A percentile compares a stretch with the other conserved stretches of the same genome.
phyloP scores from a whole-genome alignment of 208 protist species.

The Phytomonas francai region DNA sequence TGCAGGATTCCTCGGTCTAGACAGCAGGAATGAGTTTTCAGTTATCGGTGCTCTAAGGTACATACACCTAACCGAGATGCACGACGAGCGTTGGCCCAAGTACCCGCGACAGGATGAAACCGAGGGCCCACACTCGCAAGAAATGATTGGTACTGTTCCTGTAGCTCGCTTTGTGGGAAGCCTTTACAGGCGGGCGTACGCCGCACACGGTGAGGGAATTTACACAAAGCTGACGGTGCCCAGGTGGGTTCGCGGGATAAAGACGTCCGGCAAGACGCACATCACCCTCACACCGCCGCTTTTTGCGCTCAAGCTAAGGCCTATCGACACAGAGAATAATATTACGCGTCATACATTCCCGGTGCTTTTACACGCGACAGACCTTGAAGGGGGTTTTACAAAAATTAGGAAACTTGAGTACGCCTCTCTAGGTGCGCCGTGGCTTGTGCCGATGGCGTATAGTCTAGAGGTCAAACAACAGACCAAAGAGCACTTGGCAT shows the following conservation, averaged over 20 bases:
- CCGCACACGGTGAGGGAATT: neutral
- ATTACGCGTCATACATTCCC: neutral
- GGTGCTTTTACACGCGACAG: neutral
- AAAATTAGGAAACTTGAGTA: neutral
- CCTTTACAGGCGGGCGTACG: neutral
- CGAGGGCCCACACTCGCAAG: neutral
- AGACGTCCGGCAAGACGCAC: neutral
- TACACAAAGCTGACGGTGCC: neutral
- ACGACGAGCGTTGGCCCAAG: neutral
- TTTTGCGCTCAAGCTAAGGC: neutral
- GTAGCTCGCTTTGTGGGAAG: neutral
- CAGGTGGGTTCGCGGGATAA: neutral
- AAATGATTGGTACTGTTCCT: neutral
- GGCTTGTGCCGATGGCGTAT: neutral
- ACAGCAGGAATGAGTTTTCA: neutral
- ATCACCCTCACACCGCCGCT: constrained; percentile 2
- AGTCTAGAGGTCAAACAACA: neutral
- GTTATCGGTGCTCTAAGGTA: neutral
- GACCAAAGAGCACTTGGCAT: neutral
- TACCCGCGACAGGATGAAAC: neutral
- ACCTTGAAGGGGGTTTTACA: neutral
- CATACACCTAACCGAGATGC: neutral
- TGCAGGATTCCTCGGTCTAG: neutral
- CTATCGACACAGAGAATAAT: neutral
- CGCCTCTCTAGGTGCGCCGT: neutral